These are phyloP conservation scores for Phaseolus lunatus DNA, from an alignment of 306 rosid genomes.

Conservation along the genomic window DNA sequence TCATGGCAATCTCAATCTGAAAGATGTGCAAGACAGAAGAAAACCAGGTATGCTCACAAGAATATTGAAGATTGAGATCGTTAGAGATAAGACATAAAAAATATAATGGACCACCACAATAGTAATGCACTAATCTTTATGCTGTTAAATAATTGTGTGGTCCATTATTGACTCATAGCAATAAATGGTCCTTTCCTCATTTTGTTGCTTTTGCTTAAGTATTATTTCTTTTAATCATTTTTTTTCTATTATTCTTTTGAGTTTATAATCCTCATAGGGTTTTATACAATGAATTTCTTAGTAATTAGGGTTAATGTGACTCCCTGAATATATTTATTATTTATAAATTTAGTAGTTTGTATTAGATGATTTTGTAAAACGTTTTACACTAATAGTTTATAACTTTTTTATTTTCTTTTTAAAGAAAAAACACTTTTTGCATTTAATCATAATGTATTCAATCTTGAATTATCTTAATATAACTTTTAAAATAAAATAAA, in stretches of 20 bases:
- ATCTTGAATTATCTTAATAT: too few species aligned
- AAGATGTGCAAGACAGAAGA: conserved; percentile 5
- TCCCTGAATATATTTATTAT: too few species aligned
- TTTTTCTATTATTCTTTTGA: not conserved
- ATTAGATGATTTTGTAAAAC: too few species aligned
- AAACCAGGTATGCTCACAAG: conserved; percentile 42
- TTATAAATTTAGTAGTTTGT: too few species aligned
- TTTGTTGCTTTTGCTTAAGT: conserved; percentile 36
- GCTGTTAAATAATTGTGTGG: conserved; percentile 71
- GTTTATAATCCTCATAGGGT: too few species aligned
- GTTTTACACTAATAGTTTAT: too few species aligned
- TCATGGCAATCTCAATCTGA: conserved; percentile 30
- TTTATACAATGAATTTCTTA: too few species aligned
- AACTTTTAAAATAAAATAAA: too few species aligned
- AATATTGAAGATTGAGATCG: conserved; percentile 54
- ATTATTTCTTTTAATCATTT: not conserved
- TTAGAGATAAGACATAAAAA: conserved; percentile 46
- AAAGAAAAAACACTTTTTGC: too few species aligned
- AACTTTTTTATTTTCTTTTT: too few species aligned
- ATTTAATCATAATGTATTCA: too few species aligned
- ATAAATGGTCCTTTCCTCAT: conserved; percentile 37
- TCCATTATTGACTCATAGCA: conserved; percentile 58
- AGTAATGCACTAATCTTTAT: conserved; percentile 61
- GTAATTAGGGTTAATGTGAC: too few species aligned
- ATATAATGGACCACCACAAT: conserved; percentile 63